Evolutionary conservation across 2,329 filamentous ascomycete genomes (phyloP), one percentile per base, ranked within the genome.

Genomic region (Cordyceps fumosorosea): DNA sequence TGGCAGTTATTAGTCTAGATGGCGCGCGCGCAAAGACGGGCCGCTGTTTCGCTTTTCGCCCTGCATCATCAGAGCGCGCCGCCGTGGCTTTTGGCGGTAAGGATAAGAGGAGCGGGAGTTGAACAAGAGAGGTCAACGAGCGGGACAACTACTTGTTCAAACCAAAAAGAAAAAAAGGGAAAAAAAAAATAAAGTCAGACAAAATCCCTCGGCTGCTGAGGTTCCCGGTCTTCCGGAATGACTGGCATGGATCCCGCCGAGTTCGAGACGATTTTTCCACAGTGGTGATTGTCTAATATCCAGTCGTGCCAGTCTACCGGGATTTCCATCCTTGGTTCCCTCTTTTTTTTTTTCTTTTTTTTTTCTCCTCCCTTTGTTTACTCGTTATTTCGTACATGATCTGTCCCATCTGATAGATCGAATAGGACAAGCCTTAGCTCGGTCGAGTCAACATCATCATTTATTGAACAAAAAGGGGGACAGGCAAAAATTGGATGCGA

Each of bases 51-150:
- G 26, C 24, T 34, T 48, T 37, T 37, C 4, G 11, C 34, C 42
- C 12, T 24, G 26, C 24, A n/a, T 29, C 29, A 29, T 29, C 29
- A 29, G 29, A 29, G 48, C 24, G 24, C 6, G 55, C 42, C 42
- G 42, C 44, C 2, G 55, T 57, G 55, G 55, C 55, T 57, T 57
- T 26, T 48, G 55, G 55, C 55, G 55, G 55, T 57, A 57, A 57
- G 55, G 55, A 56, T 45, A 18, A 32, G 37, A 32, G 18, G 5
- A n/a, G 7, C 14, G 14, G 40, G 40, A n/a, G 40, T 44, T 16
- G 14, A 3, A 42, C 3, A 18, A 42, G 37, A 18, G 11, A 18
- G 37, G n/a, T n/a, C 26, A 6, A 29, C 32, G 3, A 34, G 7
- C 10, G 7, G 14, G 14, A 44, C 14, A 44, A 8, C 5, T 32